Evolutionary conservation across 345 rosid genomes (phyloP).

Genomic region (Pugionium dolabratum): DNA sequence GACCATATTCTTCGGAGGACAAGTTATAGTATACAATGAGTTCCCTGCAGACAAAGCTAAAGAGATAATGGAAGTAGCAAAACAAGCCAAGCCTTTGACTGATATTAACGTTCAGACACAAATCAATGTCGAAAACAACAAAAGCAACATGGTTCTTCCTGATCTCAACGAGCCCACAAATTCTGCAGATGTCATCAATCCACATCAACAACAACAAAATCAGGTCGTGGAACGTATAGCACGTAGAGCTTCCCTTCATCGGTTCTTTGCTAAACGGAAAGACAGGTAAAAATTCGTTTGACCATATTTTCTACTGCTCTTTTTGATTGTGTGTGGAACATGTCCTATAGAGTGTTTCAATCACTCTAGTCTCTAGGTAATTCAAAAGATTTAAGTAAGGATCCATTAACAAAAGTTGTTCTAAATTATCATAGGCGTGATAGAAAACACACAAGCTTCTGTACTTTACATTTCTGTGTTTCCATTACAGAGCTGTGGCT

Average conservation of each 20-base stretch:
- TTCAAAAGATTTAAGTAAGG: neutral
- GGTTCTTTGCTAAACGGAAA: constrained; percentile 73
- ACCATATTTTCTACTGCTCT: neutral
- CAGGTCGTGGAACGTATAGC: constrained; percentile 45
- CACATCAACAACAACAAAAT: constrained; percentile 29
- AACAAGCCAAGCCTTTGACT: constrained; percentile 28
- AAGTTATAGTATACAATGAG: constrained; percentile 50
- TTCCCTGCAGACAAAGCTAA: constrained; percentile 61
- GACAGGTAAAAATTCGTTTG: constrained; percentile 48
- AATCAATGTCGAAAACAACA: constrained; percentile 19
- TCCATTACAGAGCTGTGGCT: constrained; percentile 48
- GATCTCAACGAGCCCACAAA: constrained; percentile 44
- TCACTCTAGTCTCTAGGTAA: neutral
- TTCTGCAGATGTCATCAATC: constrained; percentile 8
- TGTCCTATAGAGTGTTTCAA: neutral
- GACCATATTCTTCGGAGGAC: constrained; percentile 71
- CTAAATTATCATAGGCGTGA: neutral
- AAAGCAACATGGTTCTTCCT: constrained; percentile 38
- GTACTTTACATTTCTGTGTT: neutral
- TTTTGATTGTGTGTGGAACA: neutral
- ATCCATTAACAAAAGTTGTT: neutral
- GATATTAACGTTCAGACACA: constrained; percentile 9
- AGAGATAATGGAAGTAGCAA: constrained; percentile 56
- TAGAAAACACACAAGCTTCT: neutral
- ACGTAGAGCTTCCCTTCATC: constrained; percentile 66